Percentiles rank a stretch among this genome's conserved stretches.
These are phyloP conservation scores for Fusarium oxysporum DNA, from an alignment of 2,329 filamentous ascomycete genomes.

Conservation along the genomic window DNA sequence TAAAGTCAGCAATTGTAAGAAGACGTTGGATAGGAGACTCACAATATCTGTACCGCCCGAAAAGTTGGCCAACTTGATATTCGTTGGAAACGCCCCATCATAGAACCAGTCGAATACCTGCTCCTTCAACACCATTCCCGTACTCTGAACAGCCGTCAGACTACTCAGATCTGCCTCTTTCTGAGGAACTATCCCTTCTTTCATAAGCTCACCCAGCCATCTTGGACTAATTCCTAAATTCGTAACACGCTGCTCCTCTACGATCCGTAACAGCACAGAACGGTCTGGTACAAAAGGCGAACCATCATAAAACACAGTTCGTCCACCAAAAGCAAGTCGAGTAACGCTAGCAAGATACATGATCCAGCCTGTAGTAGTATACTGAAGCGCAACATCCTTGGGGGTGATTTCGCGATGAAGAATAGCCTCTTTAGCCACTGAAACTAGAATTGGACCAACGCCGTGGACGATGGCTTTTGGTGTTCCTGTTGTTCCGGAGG, in stretches of 20 bases:
- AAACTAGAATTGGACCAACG: slow-evolving; percentile 71
- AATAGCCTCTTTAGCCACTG: slow-evolving; percentile 66
- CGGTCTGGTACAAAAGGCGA: slow-evolving; percentile 81
- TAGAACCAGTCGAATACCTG: slow-evolving; percentile 84
- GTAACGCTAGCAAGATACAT: slow-evolving; percentile 79
- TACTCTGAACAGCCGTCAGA: slow-evolving; percentile 73
- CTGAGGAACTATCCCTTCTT: slow-evolving; percentile 70
- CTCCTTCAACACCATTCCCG: slow-evolving; percentile 85
- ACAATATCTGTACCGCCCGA: slow-evolving; percentile 83
- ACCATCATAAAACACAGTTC: slow-evolving; percentile 82
- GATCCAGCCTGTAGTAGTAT: slow-evolving; percentile 84
- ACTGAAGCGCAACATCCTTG: slow-evolving; percentile 62
- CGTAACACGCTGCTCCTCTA: slow-evolving; percentile 74
- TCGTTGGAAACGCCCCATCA: slow-evolving; percentile 74
- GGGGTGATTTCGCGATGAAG: slow-evolving; percentile 59
- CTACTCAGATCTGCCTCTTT: slow-evolving; percentile 71
- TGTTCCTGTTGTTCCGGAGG: slow-evolving; percentile 82
- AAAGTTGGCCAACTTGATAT: slow-evolving; percentile 77
- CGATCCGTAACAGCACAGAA: slow-evolving; percentile 70
- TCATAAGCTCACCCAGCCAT: slow-evolving; percentile 80
- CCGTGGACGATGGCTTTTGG: slow-evolving; percentile 90
- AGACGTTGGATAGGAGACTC: slow-evolving; percentile 40
- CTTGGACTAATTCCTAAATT: slow-evolving; percentile 80
- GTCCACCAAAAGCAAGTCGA: slow-evolving; percentile 69
- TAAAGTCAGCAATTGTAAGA: not conserved